phyloP scores from a whole-genome alignment of 441 rosid genomes.

The Erodium chrysanthum region DNA sequence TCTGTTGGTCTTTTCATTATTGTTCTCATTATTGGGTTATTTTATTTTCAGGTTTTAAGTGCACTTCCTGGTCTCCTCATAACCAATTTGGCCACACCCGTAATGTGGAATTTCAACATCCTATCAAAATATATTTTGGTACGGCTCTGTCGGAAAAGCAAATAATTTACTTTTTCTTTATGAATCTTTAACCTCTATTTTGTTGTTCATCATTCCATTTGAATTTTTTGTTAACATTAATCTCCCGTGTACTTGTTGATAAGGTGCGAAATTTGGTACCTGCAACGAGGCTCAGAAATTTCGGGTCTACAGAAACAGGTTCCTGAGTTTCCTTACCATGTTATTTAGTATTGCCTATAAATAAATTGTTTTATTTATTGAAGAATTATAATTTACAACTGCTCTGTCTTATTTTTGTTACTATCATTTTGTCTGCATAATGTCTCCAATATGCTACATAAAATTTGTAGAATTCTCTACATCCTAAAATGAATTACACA shows the following conservation, averaged over 20 bases:
- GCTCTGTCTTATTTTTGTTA: too few relatives aligned
- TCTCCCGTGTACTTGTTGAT: slow-evolving; percentile 13
- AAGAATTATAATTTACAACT: too few relatives aligned
- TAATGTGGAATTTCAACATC: slow-evolving; percentile 76
- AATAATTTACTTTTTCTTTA: slow-evolving; percentile 4
- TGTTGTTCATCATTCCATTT: not conserved
- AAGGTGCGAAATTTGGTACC: slow-evolving; percentile 89
- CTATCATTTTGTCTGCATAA: too few relatives aligned
- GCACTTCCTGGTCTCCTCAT: slow-evolving; percentile 63
- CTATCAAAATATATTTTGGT: slow-evolving; percentile 91
- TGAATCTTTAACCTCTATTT: slow-evolving; percentile 3
- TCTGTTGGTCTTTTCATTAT: slow-evolving; percentile 5
- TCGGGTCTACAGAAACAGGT: slow-evolving; percentile 76
- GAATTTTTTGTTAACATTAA: slow-evolving; percentile 11
- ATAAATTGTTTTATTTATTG: too few relatives aligned
- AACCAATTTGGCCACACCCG: slow-evolving; percentile 70
- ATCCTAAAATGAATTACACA: too few relatives aligned
- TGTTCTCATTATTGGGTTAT: slow-evolving; percentile 8
- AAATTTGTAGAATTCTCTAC: too few relatives aligned
- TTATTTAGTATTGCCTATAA: not conserved
- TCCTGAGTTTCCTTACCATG: not conserved
- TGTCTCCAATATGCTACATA: too few relatives aligned
- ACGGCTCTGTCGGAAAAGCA: slow-evolving; percentile 18
- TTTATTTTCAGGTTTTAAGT: slow-evolving; percentile 56
- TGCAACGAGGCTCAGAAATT: slow-evolving; percentile 80